Conservation (phyloP, 169 alveolate genomes). For the Theileria equi region DNA sequence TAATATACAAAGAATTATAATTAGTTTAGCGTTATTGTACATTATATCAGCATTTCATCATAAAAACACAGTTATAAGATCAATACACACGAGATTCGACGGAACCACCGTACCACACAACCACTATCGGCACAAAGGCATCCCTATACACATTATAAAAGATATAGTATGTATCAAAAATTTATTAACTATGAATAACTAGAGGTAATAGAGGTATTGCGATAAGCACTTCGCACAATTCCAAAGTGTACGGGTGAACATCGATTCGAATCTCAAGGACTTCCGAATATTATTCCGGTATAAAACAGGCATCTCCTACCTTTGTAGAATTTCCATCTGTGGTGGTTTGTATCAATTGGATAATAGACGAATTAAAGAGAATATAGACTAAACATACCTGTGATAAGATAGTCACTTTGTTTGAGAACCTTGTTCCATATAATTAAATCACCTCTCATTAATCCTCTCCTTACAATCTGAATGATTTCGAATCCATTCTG, state of each 20-base stretch:
- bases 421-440: slow-evolving; percentile 80
- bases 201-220: too few relatives aligned
- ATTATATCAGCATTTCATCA: too few relatives aligned
- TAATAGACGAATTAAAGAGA: neutral
- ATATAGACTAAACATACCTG: slow-evolving; percentile 42
- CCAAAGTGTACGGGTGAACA: too few relatives aligned
- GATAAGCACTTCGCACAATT: too few relatives aligned
- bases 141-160: neutral
- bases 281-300: slow-evolving; percentile 29
- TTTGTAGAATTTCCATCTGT: neutral
- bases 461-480: slow-evolving; percentile 83
- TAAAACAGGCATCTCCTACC: slow-evolving; percentile 18
- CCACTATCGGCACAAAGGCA: neutral
- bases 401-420: slow-evolving; percentile 58
- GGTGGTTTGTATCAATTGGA: neutral
- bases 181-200: neutral
- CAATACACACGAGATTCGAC: neutral
- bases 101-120: neutral
- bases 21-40: neutral
- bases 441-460: slow-evolving; percentile 85
- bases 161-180: neutral
- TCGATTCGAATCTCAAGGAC: too few relatives aligned
- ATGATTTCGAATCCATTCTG: slow-evolving; percentile 82
- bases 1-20: neutral
- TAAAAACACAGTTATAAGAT: slow-evolving; percentile 1